Evolutionary conservation across 352 stramenopile species (phyloP).

Genomic region (Pythium sp.): DNA sequence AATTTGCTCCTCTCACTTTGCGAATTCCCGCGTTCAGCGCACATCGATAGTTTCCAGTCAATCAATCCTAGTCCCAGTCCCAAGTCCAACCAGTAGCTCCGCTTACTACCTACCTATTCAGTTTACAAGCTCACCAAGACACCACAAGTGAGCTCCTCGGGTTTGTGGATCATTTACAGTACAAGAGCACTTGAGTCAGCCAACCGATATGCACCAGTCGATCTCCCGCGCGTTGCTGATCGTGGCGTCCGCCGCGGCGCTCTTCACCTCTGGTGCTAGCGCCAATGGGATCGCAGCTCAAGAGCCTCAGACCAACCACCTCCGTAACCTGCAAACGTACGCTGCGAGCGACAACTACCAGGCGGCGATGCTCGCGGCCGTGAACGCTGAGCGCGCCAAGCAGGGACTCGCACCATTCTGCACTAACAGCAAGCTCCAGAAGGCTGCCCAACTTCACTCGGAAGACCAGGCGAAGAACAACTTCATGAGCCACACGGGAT

Average conservation of each 20-base stretch:
- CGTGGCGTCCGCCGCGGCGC: not conserved
- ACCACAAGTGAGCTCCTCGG: not conserved
- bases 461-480: conserved; percentile 27
- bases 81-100: not conserved
- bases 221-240: conserved; percentile 1
- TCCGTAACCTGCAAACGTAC: conserved; percentile 11
- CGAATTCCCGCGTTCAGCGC: not conserved
- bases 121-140: not conserved
- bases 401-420: conserved; percentile 14
- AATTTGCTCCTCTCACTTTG: not conserved
- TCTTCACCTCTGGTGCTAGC: not conserved
- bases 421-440: conserved; percentile 34
- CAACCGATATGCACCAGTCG: conserved; percentile 1
- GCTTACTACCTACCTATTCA: not conserved
- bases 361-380: conserved; percentile 18
- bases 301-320: not conserved
- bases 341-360: conserved; percentile 14
- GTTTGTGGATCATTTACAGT: not conserved
- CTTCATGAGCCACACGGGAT: conserved; percentile 34
- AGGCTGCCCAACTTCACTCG: conserved; percentile 27
- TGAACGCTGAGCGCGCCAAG: conserved; percentile 19
- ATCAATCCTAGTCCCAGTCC: not conserved
- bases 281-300: not conserved
- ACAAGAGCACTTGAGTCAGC: not conserved
- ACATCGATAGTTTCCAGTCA: not conserved